These are phyloP conservation scores for Fusarium sambucinum DNA, from an alignment of 2,329 filamentous ascomycete genomes.

Conservation along the genomic window DNA sequence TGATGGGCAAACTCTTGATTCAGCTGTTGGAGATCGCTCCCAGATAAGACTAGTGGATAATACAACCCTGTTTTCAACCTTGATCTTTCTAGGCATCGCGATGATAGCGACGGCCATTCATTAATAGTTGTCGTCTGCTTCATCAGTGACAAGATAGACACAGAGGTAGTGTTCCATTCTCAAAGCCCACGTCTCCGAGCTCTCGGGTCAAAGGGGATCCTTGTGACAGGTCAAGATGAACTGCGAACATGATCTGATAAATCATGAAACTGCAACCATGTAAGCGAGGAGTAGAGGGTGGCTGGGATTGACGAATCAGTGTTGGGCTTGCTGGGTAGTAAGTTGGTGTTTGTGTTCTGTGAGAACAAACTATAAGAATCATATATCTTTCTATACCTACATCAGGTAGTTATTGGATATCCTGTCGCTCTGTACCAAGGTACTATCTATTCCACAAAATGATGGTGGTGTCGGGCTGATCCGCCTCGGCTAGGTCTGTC, in stretches of 20 bases:
- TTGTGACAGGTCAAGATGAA: conserved; percentile 13
- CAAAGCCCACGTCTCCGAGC: conserved; percentile 9
- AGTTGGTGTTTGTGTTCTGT: background rate
- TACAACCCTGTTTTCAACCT: conserved; percentile 12
- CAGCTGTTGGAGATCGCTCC: conserved; percentile 34
- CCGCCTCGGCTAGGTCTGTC: background rate
- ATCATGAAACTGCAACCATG: background rate
- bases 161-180: background rate
- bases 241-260: conserved; percentile 20
- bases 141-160: background rate
- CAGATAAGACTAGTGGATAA: conserved; percentile 4
- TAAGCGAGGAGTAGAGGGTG: background rate
- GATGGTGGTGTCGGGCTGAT: background rate
- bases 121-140: background rate
- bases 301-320: conserved; percentile 6
- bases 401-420: background rate
- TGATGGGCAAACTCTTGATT: conserved; percentile 15
- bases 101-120: background rate
- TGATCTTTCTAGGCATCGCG: background rate
- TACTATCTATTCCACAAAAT: too few relatives aligned
- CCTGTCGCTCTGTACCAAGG: too few relatives aligned
- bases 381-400: background rate
- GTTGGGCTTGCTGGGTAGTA: background rate
- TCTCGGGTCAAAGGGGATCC: conserved; percentile 5
- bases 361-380: background rate